Base-by-base conservation (phyloP, 495 filamentous ascomycete species). In the Massariosphaeria phaeospora region DNA sequence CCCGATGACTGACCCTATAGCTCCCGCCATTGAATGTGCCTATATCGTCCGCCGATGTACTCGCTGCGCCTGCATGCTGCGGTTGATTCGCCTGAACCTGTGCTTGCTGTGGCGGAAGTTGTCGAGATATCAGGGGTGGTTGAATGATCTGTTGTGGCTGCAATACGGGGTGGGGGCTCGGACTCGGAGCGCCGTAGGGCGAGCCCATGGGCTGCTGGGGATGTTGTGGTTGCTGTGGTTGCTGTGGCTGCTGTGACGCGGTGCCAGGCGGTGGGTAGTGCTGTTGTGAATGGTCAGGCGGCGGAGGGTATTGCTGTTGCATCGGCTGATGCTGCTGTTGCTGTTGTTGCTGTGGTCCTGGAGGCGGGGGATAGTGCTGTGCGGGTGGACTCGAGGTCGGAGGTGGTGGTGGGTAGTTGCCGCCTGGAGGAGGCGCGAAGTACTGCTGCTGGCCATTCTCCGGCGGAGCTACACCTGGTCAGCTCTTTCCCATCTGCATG, bases 1-100 rank as follows among this genome's bases (percentile, higher is more conserved):
- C 91, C 6, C 93, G 78, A 64, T 98, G 93, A 60, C 88, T 93
- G 69, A 98, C 88, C 18, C 94, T 75, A 66, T 91, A 98, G 57
- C 83, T 89, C 8, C 93, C 93, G 10, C 93, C 93, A 71, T 97
- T 96, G 76, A 98, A 97, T 0, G 85, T 95, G 2, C 93, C 93
- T 11, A 91, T 75, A 47, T 93, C 88, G 68, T 97, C 93, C 25
- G 81, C 72, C 1, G 77, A 77, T 2, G 83, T 59, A 25, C 42
- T 53, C 10, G 21, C 76, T 1, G 79, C 81, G 31, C 87, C 85
- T 2, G 71, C 57, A 50, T 89, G 87, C 17, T 58, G 57, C 21
- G 35, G 63, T 24, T 62, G 51, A 29, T 42, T 57, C 9, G 50
- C n/a, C n/a, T n/a, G 52, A 11, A 4, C 8, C 24, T 40, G 38